Evolutionary conservation across 352 stramenopile genomes (phyloP).

Genomic region (Pythium scleroteichum): DNA sequence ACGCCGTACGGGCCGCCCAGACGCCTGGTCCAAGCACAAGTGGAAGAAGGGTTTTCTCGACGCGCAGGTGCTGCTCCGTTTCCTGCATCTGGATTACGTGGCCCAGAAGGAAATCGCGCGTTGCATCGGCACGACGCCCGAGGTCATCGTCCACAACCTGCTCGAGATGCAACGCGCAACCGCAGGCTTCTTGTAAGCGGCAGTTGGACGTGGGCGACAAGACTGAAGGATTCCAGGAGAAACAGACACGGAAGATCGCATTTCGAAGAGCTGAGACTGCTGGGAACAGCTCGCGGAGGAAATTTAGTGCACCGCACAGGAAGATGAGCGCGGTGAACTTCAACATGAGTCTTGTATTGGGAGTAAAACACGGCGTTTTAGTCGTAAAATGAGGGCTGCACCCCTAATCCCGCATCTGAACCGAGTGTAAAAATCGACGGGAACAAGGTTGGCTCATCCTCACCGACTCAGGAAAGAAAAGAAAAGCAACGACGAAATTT

Average conservation of each 20-base stretch:
- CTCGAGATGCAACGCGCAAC: slow-evolving; percentile 82
- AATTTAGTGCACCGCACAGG: not conserved
- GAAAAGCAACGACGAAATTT: slow-evolving; percentile 13
- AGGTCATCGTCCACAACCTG: slow-evolving; percentile 88
- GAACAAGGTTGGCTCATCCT: slow-evolving; percentile 19
- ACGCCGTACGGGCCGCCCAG: slow-evolving; percentile 55
- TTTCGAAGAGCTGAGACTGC: not conserved
- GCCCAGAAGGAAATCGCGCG: slow-evolving; percentile 87
- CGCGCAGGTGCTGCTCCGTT: slow-evolving; percentile 76
- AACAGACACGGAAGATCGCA: not conserved
- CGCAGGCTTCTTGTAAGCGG: slow-evolving; percentile 60
- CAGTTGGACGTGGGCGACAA: no score
- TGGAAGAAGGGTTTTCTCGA: slow-evolving; percentile 90
- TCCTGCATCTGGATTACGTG: slow-evolving; percentile 83
- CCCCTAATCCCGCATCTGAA: slow-evolving; percentile 16
- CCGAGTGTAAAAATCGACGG: not conserved
- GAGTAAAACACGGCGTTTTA: slow-evolving; percentile 2
- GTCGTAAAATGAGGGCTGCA: not conserved
- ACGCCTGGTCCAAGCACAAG: slow-evolving; percentile 88
- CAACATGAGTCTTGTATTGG: slow-evolving; percentile 27
- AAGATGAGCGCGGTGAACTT: slow-evolving; percentile 19
- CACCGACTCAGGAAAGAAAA: slow-evolving; percentile 28
- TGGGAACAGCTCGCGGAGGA: no score
- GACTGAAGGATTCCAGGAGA: not conserved
- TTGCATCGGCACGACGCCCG: slow-evolving; percentile 87